Evolutionary conservation across 2,329 filamentous ascomycete genomes (phyloP).

Genomic region (Coniochaeta pulveracea): DNA sequence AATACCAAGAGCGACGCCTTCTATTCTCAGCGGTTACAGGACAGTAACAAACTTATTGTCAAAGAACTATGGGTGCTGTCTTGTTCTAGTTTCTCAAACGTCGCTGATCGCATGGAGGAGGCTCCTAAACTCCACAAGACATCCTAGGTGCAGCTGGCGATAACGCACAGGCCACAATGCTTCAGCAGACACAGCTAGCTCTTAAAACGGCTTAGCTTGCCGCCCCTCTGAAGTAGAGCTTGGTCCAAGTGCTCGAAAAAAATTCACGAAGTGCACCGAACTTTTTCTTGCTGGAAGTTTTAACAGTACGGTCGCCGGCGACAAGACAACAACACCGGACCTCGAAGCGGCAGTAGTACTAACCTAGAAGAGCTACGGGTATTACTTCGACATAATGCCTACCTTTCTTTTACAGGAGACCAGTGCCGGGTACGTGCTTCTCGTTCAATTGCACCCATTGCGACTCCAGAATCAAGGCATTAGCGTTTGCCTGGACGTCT

Average conservation of each 20-base stretch:
- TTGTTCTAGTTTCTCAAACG: too few species aligned
- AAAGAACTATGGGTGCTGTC: too few species aligned
- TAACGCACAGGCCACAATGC: not conserved
- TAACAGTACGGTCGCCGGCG: conserved; percentile 3
- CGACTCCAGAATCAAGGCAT: too few species aligned
- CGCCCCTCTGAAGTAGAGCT: conserved; percentile 2
- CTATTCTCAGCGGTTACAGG: too few species aligned
- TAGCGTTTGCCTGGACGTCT: too few species aligned
- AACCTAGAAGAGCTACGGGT: conserved; percentile 8
- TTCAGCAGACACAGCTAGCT: not conserved
- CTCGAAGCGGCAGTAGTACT: too few species aligned
- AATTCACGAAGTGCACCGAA: conserved; percentile 22
- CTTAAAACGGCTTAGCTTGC: not conserved
- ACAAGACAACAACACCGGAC: conserved; percentile 8
- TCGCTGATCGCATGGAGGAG: too few species aligned
- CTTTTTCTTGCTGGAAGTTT: conserved; percentile 14
- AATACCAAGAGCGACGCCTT: too few species aligned
- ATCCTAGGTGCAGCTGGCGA: conserved; percentile 2
- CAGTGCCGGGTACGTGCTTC: conserved; percentile 56
- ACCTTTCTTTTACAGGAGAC: conserved; percentile 92
- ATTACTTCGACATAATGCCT: conserved; percentile 49
- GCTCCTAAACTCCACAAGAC: too few species aligned
- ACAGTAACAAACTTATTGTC: too few species aligned
- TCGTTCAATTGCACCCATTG: conserved; percentile 11
- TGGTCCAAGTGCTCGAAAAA: conserved; percentile 15